Percentiles rank a stretch among this genome's conserved stretches.
phyloP scores from a whole-genome alignment of 2,329 filamentous ascomycete genomes.

The Claviceps pazoutovae region DNA sequence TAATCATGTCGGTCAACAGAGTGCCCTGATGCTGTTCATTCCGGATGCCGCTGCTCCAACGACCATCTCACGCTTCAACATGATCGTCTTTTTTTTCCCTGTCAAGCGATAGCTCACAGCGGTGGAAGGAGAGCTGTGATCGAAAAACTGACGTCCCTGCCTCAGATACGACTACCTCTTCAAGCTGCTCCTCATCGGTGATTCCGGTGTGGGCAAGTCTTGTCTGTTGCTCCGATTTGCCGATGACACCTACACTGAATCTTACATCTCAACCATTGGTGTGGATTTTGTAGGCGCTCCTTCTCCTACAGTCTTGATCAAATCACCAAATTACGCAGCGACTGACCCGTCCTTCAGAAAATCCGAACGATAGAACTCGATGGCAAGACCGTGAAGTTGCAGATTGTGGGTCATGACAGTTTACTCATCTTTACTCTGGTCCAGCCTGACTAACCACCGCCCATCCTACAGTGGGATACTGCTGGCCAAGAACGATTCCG shows the following conservation, averaged over 20 bases:
- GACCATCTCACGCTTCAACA: not conserved
- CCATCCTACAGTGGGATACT: conserved; percentile 72
- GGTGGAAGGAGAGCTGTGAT: not conserved
- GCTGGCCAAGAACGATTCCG: conserved; percentile 98
- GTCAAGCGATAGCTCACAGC: not conserved
- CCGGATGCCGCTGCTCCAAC: not conserved
- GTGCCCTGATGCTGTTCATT: not conserved
- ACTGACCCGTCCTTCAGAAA: conserved; percentile 49
- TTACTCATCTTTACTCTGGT: not conserved
- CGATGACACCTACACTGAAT: conserved; percentile 98
- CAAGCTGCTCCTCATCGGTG: conserved; percentile 99
- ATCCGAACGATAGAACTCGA: conserved; percentile 99
- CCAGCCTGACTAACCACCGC: not conserved
- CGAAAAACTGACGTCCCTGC: conserved; percentile 11
- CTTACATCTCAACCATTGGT: conserved; percentile 98
- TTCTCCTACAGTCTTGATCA: not conserved
- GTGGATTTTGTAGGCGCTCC: conserved; percentile 81
- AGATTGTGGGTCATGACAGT: conserved; percentile 60
- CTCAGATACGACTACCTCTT: conserved; percentile 99
- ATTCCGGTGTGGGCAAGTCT: conserved; percentile 99
- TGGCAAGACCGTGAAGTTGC: conserved; percentile 98
- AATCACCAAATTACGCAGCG: not conserved
- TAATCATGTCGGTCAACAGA: conserved; percentile 5
- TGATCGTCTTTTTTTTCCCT: not conserved
- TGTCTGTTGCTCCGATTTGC: conserved; percentile 95